Evolutionary conservation across 2,329 filamentous ascomycete species (phyloP), one percentile per base, ranked within the genome.

Genomic region (Pseudocercospora crystallina): DNA sequence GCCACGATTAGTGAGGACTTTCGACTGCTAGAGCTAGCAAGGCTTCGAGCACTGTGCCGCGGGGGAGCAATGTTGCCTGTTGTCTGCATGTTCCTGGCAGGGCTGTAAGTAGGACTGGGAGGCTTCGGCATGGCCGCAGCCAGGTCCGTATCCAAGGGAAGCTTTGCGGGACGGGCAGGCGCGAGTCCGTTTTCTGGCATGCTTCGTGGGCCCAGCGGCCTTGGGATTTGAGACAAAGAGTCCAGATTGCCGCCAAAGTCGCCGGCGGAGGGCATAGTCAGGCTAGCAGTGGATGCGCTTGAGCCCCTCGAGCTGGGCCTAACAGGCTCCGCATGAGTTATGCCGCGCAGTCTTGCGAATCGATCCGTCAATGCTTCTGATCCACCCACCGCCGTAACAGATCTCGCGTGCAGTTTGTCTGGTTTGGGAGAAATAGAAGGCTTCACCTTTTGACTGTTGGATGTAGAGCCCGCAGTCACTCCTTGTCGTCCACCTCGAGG

Each of bases 71-170:
- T 80, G 17, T 81, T 78, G 53, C 84, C 83, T 17, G 80, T 82
- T 2, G 84, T 83, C 4, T 85, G 76, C 49, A 83, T 86, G 26
- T 87, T 88, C 31, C 86, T 79, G 1, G 85, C 85, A n/a, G 87
- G 87, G 61, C 84, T 90, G 64, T 90, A 91, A 3, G 88, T 87
- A 7, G 87, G 85, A 61, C 85, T 85, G 1, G 87, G 87, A 39
- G 85, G 71, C 65, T 86, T 87, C 9, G 87, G 87, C 63, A 90
- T 72, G 12, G 75, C 76, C 9, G 80, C 76, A 7, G 81, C 66
- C n/a, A 78, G 56, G n/a, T 69, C 66, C 20, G 74, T 80, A 40
- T 80, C 73, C 1, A 83, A 60, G 2, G 76, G 73, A 8, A 80
- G 39, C 43, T 74, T 75, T 1, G 74, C 71, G 37, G 75, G 74